Conservation (phyloP, 2,329 filamentous ascomycete genomes). For the Penicillium sp. region DNA sequence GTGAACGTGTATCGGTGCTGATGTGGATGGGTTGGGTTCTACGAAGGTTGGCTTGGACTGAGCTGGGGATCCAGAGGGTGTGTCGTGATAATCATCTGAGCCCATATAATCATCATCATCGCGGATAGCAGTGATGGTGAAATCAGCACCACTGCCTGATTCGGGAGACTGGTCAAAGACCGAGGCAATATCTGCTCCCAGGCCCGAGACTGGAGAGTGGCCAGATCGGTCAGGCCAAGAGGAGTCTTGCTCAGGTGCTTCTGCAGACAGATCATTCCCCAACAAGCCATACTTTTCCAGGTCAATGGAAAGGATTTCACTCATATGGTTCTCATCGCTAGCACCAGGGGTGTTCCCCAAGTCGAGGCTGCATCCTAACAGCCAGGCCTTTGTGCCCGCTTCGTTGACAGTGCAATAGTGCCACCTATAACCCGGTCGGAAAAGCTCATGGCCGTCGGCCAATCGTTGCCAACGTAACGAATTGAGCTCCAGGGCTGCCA, state of each 20-base stretch:
- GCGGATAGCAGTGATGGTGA: constrained; percentile 83
- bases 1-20: constrained; percentile 88
- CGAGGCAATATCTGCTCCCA: constrained; percentile 81
- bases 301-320: constrained; percentile 92
- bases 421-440: constrained; percentile 90
- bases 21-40: constrained; percentile 53
- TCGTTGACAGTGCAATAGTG: constrained; percentile 97
- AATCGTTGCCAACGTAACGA: constrained; percentile 91
- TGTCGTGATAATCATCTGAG: constrained; percentile 54
- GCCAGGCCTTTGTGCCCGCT: constrained; percentile 93
- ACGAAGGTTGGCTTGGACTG: constrained; percentile 35
- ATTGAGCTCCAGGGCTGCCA: constrained; percentile 85
- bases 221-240: constrained; percentile 55
- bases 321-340: constrained; percentile 85
- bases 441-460: constrained; percentile 91
- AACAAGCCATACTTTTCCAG: constrained; percentile 87
- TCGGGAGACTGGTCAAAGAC: constrained; percentile 87
- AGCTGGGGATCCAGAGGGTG: constrained; percentile 32
- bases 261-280: constrained; percentile 69
- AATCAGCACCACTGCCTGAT: constrained; percentile 82
- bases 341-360: constrained; percentile 64
- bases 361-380: constrained; percentile 88
- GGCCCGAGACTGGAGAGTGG: constrained; percentile 55
- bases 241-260: constrained; percentile 50
- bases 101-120: constrained; percentile 53